phyloP scores from a whole-genome alignment of 2,329 filamentous ascomycete genomes.

The Pezicula neosporulosa region DNA sequence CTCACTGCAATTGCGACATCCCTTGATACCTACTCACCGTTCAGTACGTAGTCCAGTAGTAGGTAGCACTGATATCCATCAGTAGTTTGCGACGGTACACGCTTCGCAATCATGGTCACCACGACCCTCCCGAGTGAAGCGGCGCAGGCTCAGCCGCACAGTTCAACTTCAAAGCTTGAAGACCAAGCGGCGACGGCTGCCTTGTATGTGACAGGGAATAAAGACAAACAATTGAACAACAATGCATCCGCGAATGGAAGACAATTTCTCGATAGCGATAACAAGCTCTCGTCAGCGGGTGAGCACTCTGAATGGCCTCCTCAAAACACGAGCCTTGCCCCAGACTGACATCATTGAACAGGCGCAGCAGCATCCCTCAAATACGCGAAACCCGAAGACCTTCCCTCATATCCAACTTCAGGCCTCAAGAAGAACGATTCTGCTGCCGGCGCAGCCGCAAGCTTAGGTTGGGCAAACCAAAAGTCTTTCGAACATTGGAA shows the following conservation, averaged over 20 bases:
- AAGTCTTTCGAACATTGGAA: slow-evolving; percentile 65
- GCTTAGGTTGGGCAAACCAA: slow-evolving; percentile 68
- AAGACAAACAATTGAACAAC: slow-evolving; percentile 16
- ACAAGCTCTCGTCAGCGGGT: slow-evolving; percentile 56
- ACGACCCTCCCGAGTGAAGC: slow-evolving; percentile 12
- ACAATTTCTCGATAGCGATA: slow-evolving; percentile 42
- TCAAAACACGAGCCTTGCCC: not conserved
- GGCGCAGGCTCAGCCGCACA: slow-evolving; percentile 12
- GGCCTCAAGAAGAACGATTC: slow-evolving; percentile 52
- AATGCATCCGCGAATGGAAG: slow-evolving; percentile 4
- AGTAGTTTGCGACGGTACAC: slow-evolving; percentile 9
- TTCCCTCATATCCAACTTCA: slow-evolving; percentile 70
- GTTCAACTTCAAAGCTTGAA: slow-evolving; percentile 27
- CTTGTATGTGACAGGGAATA: slow-evolving; percentile 46
- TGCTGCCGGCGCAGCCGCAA: slow-evolving; percentile 72
- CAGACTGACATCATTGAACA: slow-evolving; percentile 25
- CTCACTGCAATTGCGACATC: too few relatives aligned
- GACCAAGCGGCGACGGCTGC: slow-evolving; percentile 57
- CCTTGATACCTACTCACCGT: too few relatives aligned
- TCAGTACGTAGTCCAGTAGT: too few relatives aligned
- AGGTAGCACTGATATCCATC: not conserved
- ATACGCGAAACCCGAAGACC: slow-evolving; percentile 68
- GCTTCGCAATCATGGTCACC: slow-evolving; percentile 5
- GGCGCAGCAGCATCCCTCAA: slow-evolving; percentile 61
- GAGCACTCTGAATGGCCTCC: slow-evolving; percentile 21